Percentiles rank a stretch among this genome's conserved stretches.
Evolutionary conservation across 2,329 filamentous ascomycete species (phyloP).

Genomic region (Microdochium bolleyi): DNA sequence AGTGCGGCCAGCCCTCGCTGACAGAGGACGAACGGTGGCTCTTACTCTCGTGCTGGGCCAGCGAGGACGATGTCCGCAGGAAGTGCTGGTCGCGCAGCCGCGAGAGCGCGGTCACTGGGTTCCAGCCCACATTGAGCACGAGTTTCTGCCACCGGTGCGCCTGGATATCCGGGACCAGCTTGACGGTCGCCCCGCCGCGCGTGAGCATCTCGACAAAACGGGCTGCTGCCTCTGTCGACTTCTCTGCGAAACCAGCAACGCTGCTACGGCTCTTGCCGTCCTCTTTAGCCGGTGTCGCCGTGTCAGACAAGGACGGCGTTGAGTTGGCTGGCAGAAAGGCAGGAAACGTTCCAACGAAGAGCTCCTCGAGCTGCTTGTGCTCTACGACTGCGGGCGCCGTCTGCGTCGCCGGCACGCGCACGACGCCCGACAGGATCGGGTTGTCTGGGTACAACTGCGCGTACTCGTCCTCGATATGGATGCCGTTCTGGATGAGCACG

Average conservation of each 20-base stretch:
- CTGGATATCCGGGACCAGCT: conserved; percentile 40
- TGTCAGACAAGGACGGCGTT: conserved; percentile 9
- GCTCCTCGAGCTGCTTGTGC: conserved; percentile 34
- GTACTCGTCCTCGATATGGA: conserved; percentile 46
- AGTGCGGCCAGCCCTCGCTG: conserved; percentile 1
- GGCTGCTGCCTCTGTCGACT: neutral
- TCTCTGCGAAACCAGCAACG: neutral
- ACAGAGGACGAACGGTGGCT: neutral
- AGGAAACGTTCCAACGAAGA: conserved; percentile 44
- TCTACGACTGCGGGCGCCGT: conserved; percentile 35
- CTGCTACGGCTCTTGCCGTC: neutral
- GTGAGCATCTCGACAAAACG: conserved; percentile 31
- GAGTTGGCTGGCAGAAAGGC: conserved; percentile 4
- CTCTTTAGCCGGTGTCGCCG: conserved; percentile 15
- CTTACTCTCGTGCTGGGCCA: neutral
- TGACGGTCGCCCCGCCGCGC: conserved; percentile 31
- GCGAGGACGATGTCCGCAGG: conserved; percentile 21
- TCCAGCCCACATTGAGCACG: conserved; percentile 46
- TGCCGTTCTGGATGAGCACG: conserved; percentile 50
- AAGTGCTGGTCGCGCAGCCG: conserved; percentile 37
- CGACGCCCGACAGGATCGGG: conserved; percentile 41
- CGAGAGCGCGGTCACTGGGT: conserved; percentile 45
- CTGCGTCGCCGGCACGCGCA: conserved; percentile 45
- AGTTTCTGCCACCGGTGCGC: conserved; percentile 45
- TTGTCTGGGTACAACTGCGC: conserved; percentile 33